Conservation (phyloP, 2,329 filamentous ascomycete genomes). For the Trichoderma atrobrunneum region DNA sequence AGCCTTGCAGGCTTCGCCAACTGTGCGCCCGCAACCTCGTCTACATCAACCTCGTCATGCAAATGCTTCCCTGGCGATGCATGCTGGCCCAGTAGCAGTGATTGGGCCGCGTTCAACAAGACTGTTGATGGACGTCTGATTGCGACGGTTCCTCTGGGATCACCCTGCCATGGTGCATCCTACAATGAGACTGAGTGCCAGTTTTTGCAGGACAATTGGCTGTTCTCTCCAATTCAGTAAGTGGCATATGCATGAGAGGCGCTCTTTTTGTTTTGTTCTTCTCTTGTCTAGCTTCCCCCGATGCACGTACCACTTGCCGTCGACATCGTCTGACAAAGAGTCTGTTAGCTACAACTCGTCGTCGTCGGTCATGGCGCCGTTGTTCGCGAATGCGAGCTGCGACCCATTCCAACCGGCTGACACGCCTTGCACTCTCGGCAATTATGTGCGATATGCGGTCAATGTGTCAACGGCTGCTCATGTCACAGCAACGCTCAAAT, state of each 20-base stretch:
- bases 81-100: conserved; percentile 48
- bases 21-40: neutral
- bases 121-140: conserved; percentile 51
- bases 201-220: conserved; percentile 43
- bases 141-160: conserved; percentile 48
- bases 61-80: conserved; percentile 49
- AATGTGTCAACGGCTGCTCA: conserved; percentile 32
- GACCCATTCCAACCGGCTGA: conserved; percentile 36
- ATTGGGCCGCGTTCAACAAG: conserved; percentile 51
- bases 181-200: conserved; percentile 47
- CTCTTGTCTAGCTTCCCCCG: neutral
- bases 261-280: neutral
- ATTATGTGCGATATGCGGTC: conserved; percentile 39
- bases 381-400: conserved; percentile 31
- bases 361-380: conserved; percentile 31
- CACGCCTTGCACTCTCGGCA: conserved; percentile 41
- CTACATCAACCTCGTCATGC: conserved; percentile 1
- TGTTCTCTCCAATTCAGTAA: conserved; percentile 40
- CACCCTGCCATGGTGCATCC: conserved; percentile 47
- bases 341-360: conserved; percentile 14
- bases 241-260: conserved; percentile 18
- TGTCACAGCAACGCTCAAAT: conserved; percentile 33
- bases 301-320: neutral
- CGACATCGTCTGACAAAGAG: neutral
- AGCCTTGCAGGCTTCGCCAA: neutral